phyloP scores from a whole-genome alignment of 805 yeast genomes.

The Teunomyces pallodes region DNA sequence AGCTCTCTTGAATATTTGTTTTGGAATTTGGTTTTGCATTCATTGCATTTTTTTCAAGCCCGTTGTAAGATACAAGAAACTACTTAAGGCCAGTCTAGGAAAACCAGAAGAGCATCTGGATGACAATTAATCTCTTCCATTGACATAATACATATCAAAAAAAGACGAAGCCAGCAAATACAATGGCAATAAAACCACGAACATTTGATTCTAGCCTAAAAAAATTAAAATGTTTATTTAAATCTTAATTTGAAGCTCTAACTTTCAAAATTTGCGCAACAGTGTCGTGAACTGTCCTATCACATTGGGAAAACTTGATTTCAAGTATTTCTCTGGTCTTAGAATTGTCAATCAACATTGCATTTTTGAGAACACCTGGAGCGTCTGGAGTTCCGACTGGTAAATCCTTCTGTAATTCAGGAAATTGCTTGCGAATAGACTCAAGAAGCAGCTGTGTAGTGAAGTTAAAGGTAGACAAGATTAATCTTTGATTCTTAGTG shows the following conservation, averaged over 20 bases:
- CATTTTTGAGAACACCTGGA: conserved; percentile 1
- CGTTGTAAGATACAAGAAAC: too few relatives aligned
- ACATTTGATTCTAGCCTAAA: too few relatives aligned
- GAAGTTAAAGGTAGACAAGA: conserved; percentile 11
- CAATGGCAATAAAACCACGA: too few relatives aligned
- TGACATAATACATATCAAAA: too few relatives aligned
- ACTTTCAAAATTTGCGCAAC: conserved; percentile 14
- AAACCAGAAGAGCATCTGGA: too few relatives aligned
- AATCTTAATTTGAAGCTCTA: neutral
- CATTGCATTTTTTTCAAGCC: too few relatives aligned
- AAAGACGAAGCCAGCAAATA: too few relatives aligned
- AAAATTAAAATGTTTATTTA: neutral
- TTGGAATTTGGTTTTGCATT: too few relatives aligned
- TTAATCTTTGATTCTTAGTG: conserved; percentile 9
- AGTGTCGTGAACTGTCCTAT: conserved; percentile 21
- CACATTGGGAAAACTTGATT: conserved; percentile 16
- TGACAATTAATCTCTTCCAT: too few relatives aligned
- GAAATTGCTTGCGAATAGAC: conserved; percentile 20
- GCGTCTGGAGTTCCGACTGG: conserved; percentile 17
- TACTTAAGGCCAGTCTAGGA: too few relatives aligned
- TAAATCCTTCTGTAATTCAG: conserved; percentile 14
- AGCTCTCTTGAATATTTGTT: too few relatives aligned
- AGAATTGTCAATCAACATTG: conserved; percentile 10
- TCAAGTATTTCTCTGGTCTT: conserved; percentile 19
- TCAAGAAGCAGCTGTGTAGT: conserved; percentile 18